Evolutionary conservation across 306 rosid species (phyloP).

Genomic region (Corylus heterophylla): DNA sequence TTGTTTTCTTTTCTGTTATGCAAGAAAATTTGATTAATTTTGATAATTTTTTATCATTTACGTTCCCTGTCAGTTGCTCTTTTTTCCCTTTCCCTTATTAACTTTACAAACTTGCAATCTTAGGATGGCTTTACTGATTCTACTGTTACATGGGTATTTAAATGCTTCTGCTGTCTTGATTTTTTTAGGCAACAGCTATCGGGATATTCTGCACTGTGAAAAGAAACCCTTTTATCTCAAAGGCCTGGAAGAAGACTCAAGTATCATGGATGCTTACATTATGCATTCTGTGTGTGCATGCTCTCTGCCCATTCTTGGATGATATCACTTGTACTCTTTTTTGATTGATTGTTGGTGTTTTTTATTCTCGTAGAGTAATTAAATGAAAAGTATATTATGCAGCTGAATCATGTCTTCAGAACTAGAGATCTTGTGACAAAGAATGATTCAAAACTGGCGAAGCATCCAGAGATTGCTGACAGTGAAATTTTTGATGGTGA

Average conservation of each 20-base stretch:
- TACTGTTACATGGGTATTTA: not conserved
- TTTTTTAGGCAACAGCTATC: constrained; percentile 75
- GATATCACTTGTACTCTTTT: not conserved
- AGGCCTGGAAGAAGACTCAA: constrained; percentile 65
- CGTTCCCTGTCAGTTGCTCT: not conserved
- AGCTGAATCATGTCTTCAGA: constrained; percentile 88
- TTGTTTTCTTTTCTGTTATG: not conserved
- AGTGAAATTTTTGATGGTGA: constrained; percentile 36
- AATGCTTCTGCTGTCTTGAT: not conserved
- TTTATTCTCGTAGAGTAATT: constrained; percentile 15
- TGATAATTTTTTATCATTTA: not conserved
- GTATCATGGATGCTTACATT: constrained; percentile 75
- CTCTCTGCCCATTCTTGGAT: constrained; percentile 18
- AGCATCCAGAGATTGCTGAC: constrained; percentile 45
- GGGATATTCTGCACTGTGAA: constrained; percentile 74
- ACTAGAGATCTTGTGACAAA: constrained; percentile 69
- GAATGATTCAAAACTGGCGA: constrained; percentile 65
- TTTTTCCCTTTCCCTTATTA: not conserved
- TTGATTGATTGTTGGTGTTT: not conserved
- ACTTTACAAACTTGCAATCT: not conserved
- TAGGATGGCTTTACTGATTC: not conserved
- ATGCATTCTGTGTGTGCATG: constrained; percentile 74
- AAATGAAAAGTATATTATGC: constrained; percentile 31
- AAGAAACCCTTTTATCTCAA: constrained; percentile 85
- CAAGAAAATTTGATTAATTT: not conserved